A percentile compares a stretch with the other conserved stretches of the same genome.
Evolutionary conservation across 192 early-diverging fungal genomes (phyloP).

Genomic region (Coemansia sp.): DNA sequence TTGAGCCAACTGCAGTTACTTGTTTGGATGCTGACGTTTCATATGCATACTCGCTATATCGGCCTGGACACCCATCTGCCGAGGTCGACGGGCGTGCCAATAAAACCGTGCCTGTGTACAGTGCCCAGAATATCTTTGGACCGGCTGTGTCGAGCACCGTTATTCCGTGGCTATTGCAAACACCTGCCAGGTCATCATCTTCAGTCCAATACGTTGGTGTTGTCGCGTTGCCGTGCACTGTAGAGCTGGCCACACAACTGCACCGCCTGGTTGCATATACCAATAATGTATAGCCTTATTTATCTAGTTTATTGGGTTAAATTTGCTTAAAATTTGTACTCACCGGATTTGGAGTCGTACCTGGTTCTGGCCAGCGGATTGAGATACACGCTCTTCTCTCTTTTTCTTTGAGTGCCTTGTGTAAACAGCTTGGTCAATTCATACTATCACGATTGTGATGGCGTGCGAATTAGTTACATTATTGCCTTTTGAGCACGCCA

Average conservation of each 20-base stretch:
- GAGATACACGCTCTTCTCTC: not conserved
- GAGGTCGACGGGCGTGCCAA: not conserved
- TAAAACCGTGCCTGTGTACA: conserved; percentile 32
- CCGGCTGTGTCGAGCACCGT: not conserved
- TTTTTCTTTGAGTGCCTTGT: not conserved
- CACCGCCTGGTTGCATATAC: conserved; percentile 14
- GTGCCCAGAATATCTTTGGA: conserved; percentile 23
- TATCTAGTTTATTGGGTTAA: not conserved
- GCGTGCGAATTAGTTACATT: not conserved
- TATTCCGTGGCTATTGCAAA: conserved; percentile 31
- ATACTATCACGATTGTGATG: not conserved
- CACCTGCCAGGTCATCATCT: not conserved
- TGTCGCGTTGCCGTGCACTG: conserved; percentile 40
- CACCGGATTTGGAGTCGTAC: not conserved
- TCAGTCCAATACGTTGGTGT: conserved; percentile 23
- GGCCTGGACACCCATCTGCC: conserved; percentile 3
- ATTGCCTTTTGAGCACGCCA: no score
- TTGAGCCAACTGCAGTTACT: no score
- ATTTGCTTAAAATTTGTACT: not conserved
- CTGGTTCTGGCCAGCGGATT: not conserved
- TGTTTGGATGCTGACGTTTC: not conserved
- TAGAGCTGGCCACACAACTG: conserved; percentile 28
- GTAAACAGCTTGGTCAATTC: not conserved
- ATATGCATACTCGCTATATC: conserved; percentile 8
- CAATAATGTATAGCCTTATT: not conserved